phyloP scores from a whole-genome alignment of 805 yeast genomes.

The Wickerhamiella hasegawae region DNA sequence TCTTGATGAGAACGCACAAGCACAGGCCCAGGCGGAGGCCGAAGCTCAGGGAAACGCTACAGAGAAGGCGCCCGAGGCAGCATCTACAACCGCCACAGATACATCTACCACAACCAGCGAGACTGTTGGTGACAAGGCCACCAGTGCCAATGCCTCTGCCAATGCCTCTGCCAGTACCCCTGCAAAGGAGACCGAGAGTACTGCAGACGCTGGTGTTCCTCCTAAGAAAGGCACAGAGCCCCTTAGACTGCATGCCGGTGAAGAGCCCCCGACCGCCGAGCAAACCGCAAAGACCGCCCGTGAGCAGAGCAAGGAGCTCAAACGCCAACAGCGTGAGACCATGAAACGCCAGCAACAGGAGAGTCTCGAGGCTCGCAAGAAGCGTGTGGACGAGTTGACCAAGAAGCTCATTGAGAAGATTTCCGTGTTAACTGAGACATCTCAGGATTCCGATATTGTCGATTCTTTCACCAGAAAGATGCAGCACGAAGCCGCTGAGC shows the following conservation, averaged over 20 bases:
- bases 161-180: neutral
- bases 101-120: neutral
- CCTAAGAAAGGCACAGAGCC: no score
- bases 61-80: neutral
- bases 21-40: slow-evolving; percentile 7
- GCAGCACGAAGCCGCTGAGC: slow-evolving; percentile 69
- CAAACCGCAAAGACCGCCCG: neutral
- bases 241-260: no score
- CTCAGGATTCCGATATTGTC: slow-evolving; percentile 44
- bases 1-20: slow-evolving; percentile 28
- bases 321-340: slow-evolving; percentile 17
- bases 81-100: neutral
- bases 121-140: neutral
- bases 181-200: neutral
- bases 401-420: slow-evolving; percentile 59
- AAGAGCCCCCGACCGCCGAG: neutral
- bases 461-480: slow-evolving; percentile 47
- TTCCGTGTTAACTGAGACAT: slow-evolving; percentile 49
- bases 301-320: slow-evolving; percentile 16
- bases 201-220: neutral
- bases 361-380: slow-evolving; percentile 21
- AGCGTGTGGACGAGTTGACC: slow-evolving; percentile 42
- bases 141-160: neutral
- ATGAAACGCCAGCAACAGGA: slow-evolving; percentile 28
- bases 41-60: slow-evolving; percentile 6